phyloP scores from a whole-genome alignment of 2,329 filamentous ascomycete genomes.

The Chalara sp. region DNA sequence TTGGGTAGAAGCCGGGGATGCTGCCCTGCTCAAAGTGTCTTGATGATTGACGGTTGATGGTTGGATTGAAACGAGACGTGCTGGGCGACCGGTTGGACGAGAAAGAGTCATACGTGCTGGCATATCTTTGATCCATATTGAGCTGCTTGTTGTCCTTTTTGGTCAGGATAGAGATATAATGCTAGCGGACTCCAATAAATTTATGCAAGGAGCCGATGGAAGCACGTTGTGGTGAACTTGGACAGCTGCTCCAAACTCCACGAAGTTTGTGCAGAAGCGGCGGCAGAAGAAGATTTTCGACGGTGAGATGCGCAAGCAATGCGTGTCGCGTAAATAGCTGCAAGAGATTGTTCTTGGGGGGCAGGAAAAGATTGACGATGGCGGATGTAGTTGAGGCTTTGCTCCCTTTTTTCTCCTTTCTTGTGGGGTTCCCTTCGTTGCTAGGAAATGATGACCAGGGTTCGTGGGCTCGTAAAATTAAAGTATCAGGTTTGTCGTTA shows the following conservation, averaged over 20 bases:
- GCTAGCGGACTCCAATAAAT: constrained; percentile 10
- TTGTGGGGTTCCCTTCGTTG: too few relatives aligned
- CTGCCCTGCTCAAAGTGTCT: constrained; percentile 71
- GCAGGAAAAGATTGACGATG: too few relatives aligned
- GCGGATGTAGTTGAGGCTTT: too few relatives aligned
- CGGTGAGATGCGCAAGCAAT: too few relatives aligned
- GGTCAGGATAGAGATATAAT: not conserved
- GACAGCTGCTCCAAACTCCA: constrained; percentile 19
- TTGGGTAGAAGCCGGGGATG: constrained; percentile 55
- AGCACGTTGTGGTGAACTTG: constrained; percentile 22
- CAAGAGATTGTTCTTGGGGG: too few relatives aligned
- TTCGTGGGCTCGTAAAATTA: too few relatives aligned
- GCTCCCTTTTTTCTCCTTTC: too few relatives aligned
- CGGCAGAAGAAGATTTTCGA: too few relatives aligned
- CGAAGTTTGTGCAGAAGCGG: not conserved
- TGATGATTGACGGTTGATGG: constrained; percentile 64
- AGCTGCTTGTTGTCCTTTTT: constrained; percentile 3
- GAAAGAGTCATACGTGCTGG: constrained; percentile 71
- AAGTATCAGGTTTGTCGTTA: too few relatives aligned
- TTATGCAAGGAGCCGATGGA: constrained; percentile 27
- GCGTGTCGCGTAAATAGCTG: too few relatives aligned
- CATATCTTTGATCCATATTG: constrained; percentile 45
- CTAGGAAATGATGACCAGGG: too few relatives aligned
- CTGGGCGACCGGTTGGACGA: constrained; percentile 65
- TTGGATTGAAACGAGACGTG: constrained; percentile 60